A percentile compares a stretch with the other conserved stretches of the same genome.
Conservation (phyloP, 345 rosid genomes). For the Carallia brachiata region DNA sequence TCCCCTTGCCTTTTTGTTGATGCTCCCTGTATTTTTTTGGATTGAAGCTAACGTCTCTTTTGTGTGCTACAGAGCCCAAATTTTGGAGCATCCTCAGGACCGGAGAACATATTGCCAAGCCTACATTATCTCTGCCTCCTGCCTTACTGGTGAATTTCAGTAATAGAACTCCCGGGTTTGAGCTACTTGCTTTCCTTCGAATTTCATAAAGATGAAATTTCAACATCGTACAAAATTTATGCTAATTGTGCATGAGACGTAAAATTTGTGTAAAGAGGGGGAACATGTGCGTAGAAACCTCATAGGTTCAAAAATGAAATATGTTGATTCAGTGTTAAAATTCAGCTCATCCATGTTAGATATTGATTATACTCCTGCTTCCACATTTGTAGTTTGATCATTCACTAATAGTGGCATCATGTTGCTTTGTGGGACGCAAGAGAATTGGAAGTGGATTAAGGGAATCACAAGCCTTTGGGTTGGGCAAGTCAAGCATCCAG, state of each 20-base stretch:
- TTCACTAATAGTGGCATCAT: neutral
- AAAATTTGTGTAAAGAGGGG: neutral
- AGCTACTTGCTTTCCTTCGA: slow-evolving; percentile 13
- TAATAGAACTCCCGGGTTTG: slow-evolving; percentile 33
- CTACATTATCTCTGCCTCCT: slow-evolving; percentile 17
- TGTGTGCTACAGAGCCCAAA: slow-evolving; percentile 3
- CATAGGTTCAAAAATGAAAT: too few species aligned
- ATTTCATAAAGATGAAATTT: neutral
- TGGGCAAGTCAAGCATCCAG: neutral
- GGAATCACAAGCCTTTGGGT: neutral
- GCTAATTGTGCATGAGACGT: neutral
- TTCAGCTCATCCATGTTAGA: neutral
- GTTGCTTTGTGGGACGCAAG: neutral
- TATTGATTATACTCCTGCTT: neutral
- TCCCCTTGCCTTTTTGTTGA: neutral
- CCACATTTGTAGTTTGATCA: slow-evolving; percentile 1
- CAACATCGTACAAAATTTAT: neutral
- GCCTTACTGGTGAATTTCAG: slow-evolving; percentile 5
- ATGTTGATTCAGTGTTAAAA: neutral
- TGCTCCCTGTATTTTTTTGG: neutral
- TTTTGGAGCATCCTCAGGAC: slow-evolving; percentile 10
- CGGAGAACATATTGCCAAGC: slow-evolving; percentile 5
- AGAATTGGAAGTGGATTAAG: neutral
- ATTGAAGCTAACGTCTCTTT: too few species aligned
- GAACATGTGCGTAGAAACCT: neutral